Conservation (phyloP, 805 yeast genomes). For the Candida coleopterorum region DNA sequence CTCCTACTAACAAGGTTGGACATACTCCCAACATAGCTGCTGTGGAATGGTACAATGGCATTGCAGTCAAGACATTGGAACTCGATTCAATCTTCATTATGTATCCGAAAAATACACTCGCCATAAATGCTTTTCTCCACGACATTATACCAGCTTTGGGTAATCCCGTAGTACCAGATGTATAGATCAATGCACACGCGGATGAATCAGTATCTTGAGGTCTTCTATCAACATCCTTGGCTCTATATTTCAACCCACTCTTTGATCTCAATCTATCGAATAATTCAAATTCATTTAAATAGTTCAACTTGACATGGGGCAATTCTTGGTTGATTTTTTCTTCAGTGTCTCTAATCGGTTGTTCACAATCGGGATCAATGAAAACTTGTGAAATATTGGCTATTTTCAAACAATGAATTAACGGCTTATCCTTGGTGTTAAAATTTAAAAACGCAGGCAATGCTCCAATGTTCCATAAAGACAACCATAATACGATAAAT, state of each 20-base stretch:
- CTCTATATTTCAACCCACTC: conserved; percentile 47
- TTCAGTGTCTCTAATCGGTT: conserved; percentile 48
- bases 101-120: conserved; percentile 63
- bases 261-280: conserved; percentile 36
- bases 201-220: conserved; percentile 52
- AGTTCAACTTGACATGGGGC: conserved; percentile 39
- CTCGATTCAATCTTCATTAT: conserved; percentile 54
- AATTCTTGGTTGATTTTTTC: conserved; percentile 28
- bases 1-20: conserved; percentile 63
- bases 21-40: conserved; percentile 84
- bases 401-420: conserved; percentile 73
- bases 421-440: conserved; percentile 66
- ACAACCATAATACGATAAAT: conserved; percentile 74
- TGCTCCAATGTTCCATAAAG: conserved; percentile 90
- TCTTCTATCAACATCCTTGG: conserved; percentile 54
- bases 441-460: conserved; percentile 82
- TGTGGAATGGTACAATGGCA: conserved; percentile 95
- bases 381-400: conserved; percentile 63
- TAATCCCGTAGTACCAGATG: conserved; percentile 92
- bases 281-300: conserved; percentile 49
- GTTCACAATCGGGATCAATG: conserved; percentile 66
- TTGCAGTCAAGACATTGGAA: conserved; percentile 74
- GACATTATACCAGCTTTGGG: conserved; percentile 93
- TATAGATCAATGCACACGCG: conserved; percentile 72
- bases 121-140: conserved; percentile 80